Evolutionary conservation across 148 eudicot species (phyloP), one percentile per base, ranked within the genome.

Genomic region (Amaranthus cruentus): DNA sequence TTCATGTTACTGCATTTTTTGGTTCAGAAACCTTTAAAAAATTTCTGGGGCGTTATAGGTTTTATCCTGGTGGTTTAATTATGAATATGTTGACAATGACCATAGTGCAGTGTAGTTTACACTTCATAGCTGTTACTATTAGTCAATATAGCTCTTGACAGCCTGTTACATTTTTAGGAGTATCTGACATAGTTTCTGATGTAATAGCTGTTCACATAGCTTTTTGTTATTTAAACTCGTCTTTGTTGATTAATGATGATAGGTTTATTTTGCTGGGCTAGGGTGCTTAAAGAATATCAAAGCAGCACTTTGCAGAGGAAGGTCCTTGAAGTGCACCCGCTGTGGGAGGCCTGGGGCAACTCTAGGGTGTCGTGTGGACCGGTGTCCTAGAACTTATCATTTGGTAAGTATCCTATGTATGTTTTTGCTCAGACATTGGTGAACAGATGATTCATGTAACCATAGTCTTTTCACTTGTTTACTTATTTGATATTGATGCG

Each of bases 371-470:
- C 98, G 97, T 76, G 97, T 94, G 66, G 98, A 94, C 81, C 83
- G 98, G 64, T 94, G 98, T 81, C 90, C 98, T n/a, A 91, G 88
- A 87, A 94, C 98, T 57, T 94, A 94, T 72, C 98, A 94, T 88
- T 76, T 94, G 86, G 98, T 94, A 71, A 81, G 91, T 80, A 62
- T 54, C 18, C 72, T 76, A 60, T 60, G 55, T 50, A 58, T 67
- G 42, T 7, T 53, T 47, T 57, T 59, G 68, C 38, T 43, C 4
- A 28, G 47, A 47, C 6, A 18, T 38, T 48, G 43, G 8, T 57
- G 65, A 55, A 42, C 15, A 63, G 70, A 47, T 12, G 47, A 47
- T 42, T 51, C 15, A 10, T 62, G 47, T 47, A 46, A 47, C 13
- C 42, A 6, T 52, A 42, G 46, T 48, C 55, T 56, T 61, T 12